These are phyloP conservation scores for Penicillium malachiteum DNA, from an alignment of 495 filamentous ascomycete genomes.

Conservation along the genomic window DNA sequence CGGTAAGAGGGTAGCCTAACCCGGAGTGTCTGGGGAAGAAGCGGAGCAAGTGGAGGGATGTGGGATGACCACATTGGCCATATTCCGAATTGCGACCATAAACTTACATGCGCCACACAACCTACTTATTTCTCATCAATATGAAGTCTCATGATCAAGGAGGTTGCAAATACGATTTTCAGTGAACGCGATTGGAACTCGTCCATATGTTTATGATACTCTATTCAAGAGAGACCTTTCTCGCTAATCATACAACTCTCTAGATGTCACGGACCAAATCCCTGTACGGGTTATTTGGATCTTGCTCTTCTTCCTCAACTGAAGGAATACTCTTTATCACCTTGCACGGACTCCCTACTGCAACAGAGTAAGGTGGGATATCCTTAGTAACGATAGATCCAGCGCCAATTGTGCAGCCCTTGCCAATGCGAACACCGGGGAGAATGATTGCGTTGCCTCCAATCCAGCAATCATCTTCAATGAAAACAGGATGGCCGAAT, in stretches of 20 bases:
- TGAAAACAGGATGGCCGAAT: conserved; percentile 62
- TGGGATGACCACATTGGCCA: not conserved
- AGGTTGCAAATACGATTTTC: too few species aligned
- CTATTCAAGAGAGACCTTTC: too few species aligned
- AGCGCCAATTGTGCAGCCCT: conserved; percentile 44
- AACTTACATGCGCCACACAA: not conserved
- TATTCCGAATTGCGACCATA: not conserved
- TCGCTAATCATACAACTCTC: too few species aligned
- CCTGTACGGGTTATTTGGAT: conserved; percentile 18
- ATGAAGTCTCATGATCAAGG: too few species aligned
- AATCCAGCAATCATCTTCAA: conserved; percentile 83
- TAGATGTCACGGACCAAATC: not conserved
- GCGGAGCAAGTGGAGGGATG: not conserved
- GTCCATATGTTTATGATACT: too few species aligned
- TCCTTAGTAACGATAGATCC: conserved; percentile 46
- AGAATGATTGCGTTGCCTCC: conserved; percentile 68
- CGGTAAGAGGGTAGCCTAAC: not conserved
- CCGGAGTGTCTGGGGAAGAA: not conserved
- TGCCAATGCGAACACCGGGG: conserved; percentile 63
- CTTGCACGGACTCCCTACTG: conserved; percentile 32
- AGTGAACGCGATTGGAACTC: too few species aligned
- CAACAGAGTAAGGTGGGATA: conserved; percentile 38
- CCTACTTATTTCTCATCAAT: not conserved
- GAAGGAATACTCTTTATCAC: conserved; percentile 20
- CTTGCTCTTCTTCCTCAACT: conserved; percentile 20